Evolutionary conservation across 352 stramenopile species (phyloP).

Genomic region (Phytophthora pistaciae): DNA sequence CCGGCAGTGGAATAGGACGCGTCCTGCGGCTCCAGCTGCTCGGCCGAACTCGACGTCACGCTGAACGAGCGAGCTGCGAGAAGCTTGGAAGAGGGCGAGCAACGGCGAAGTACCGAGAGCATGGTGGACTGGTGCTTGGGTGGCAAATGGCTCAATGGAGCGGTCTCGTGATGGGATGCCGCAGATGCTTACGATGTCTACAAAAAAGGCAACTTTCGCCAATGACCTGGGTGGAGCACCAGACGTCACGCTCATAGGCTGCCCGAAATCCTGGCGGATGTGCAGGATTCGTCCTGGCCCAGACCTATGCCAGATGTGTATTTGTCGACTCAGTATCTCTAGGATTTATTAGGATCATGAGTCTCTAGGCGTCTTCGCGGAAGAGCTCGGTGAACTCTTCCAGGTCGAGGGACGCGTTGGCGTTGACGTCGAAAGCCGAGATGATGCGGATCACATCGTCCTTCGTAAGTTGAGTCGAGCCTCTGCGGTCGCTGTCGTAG

Average conservation of each 20-base stretch:
- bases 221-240: conserved; percentile 10
- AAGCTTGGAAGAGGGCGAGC: not conserved
- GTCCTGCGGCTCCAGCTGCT: not conserved
- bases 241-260: conserved; percentile 31
- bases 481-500: conserved; percentile 57
- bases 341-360: not conserved
- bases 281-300: conserved; percentile 10
- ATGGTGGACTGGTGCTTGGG: conserved; percentile 24
- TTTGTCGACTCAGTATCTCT: not conserved
- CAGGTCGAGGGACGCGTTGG: conserved; percentile 78
- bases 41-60: conserved; percentile 8
- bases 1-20: conserved; percentile 8
- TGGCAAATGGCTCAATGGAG: conserved; percentile 21
- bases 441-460: conserved; percentile 81
- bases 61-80: conserved; percentile 10
- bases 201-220: conserved; percentile 23
- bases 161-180: conserved; percentile 27
- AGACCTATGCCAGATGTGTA: not conserved
- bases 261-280: conserved; percentile 12
- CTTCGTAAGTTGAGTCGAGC: conserved; percentile 45
- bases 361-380: conserved; percentile 62
- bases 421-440: conserved; percentile 77
- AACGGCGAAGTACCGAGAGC: conserved; percentile 20
- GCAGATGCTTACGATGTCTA: conserved; percentile 17
- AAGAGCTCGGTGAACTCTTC: conserved; percentile 87